Evolutionary conservation across 2,329 filamentous ascomycete genomes (phyloP).

Genomic region (Monosporascus ibericus): DNA sequence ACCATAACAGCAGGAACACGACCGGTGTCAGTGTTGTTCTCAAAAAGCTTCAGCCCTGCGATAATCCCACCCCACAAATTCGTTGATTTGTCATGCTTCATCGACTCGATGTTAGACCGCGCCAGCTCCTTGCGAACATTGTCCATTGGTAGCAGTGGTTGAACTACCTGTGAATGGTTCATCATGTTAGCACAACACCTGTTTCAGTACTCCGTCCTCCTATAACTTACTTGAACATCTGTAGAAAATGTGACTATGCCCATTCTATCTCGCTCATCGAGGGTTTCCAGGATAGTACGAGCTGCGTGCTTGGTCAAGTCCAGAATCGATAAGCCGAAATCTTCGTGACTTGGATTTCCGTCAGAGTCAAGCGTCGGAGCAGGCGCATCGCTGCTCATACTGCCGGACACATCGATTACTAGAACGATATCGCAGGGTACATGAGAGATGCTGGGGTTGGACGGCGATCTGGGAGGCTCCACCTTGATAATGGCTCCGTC

Average conservation of each 20-base stretch:
- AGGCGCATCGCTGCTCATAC: constrained; percentile 45
- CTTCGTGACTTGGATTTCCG: constrained; percentile 27
- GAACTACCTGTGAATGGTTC: constrained; percentile 29
- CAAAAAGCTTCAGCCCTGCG: constrained; percentile 44
- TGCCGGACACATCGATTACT: constrained; percentile 55
- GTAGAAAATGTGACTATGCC: constrained; percentile 51
- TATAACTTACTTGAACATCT: constrained; percentile 25
- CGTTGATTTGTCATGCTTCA: constrained; percentile 35
- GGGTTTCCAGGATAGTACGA: constrained; percentile 49
- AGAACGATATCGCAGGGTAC: constrained; percentile 55
- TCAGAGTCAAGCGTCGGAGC: constrained; percentile 34
- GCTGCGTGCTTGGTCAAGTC: constrained; percentile 57
- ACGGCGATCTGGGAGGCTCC: constrained; percentile 34
- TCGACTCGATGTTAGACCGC: constrained; percentile 34
- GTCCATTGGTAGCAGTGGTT: constrained; percentile 42
- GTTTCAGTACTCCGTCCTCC: not conserved
- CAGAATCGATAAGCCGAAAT: constrained; percentile 46
- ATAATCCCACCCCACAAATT: constrained; percentile 54
- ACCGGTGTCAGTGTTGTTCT: constrained; percentile 19
- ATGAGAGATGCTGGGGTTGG: constrained; percentile 23
- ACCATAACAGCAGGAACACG: constrained; percentile 47
- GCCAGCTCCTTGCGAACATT: constrained; percentile 36
- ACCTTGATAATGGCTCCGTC: constrained; percentile 41
- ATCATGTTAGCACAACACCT: not conserved
- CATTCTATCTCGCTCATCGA: constrained; percentile 48